Conservation (phyloP, 2,329 filamentous ascomycete species). For the Colletotrichum tropicicola region DNA sequence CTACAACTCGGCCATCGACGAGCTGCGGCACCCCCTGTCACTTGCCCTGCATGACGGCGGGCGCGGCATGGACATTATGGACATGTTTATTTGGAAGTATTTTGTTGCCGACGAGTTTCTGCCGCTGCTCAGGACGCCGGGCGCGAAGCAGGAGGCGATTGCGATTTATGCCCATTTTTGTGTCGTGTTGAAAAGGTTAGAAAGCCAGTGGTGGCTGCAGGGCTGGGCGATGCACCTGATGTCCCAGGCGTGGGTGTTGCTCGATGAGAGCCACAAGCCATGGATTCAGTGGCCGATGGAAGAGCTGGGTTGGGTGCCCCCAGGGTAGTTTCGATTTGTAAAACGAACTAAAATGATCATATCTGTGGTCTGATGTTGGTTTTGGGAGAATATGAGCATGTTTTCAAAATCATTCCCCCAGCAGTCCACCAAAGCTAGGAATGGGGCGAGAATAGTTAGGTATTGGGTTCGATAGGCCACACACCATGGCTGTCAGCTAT, state of each 20-base stretch:
- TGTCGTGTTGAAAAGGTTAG: constrained; percentile 41
- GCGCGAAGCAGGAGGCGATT: constrained; percentile 38
- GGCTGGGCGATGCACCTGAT: constrained; percentile 46
- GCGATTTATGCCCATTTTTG: constrained; percentile 46
- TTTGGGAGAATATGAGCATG: too few species aligned
- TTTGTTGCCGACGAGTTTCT: constrained; percentile 44
- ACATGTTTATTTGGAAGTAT: constrained; percentile 52
- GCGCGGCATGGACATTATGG: constrained; percentile 41
- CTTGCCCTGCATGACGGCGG: constrained; percentile 7
- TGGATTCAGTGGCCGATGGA: constrained; percentile 42
- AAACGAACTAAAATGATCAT: not conserved
- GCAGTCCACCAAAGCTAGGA: too few species aligned
- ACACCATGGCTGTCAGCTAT: too few species aligned
- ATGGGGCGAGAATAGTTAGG: too few species aligned
- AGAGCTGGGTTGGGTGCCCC: constrained; percentile 32
- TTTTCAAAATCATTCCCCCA: too few species aligned
- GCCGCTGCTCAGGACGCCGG: constrained; percentile 38
- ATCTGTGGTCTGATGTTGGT: too few species aligned
- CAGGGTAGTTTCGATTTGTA: not conserved
- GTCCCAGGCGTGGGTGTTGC: constrained; percentile 38
- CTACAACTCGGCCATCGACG: constrained; percentile 30
- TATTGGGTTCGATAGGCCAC: too few species aligned
- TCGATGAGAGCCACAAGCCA: constrained; percentile 44
- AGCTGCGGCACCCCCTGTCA: constrained; percentile 26
- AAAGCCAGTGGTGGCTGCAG: constrained; percentile 46